phyloP scores from a whole-genome alignment of 768 basidiomycete species.

The Inosperma sp. region DNA sequence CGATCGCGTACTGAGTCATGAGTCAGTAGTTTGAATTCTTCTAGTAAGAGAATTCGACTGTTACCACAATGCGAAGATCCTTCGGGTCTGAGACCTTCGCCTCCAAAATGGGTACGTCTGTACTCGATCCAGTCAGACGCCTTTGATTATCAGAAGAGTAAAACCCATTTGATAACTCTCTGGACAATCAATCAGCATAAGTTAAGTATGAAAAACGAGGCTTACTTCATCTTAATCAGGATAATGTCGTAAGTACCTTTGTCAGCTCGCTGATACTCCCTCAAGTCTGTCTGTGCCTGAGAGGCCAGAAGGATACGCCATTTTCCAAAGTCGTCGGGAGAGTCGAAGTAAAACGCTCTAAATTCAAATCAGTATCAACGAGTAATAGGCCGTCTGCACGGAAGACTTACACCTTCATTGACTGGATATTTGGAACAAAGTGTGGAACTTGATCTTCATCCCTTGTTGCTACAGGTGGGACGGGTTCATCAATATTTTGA shows the following conservation, averaged over 20 bases:
- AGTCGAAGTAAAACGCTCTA: constrained; percentile 52
- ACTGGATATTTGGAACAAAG: no score
- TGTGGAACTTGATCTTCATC: no score
- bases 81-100: constrained; percentile 60
- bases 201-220: not conserved
- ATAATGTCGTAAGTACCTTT: constrained; percentile 42
- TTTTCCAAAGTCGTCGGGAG: constrained; percentile 51
- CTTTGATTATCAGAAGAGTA: constrained; percentile 66
- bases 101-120: constrained; percentile 54
- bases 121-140: constrained; percentile 37
- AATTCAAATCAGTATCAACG: no score
- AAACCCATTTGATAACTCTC: constrained; percentile 60
- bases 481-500: no score
- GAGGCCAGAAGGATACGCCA: constrained; percentile 54
- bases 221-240: constrained; percentile 60
- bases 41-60: constrained; percentile 17
- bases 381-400: no score
- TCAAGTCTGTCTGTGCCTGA: constrained; percentile 42
- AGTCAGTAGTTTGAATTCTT: constrained; percentile 2
- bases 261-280: constrained; percentile 40
- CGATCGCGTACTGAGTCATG: constrained; percentile 39
- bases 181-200: constrained; percentile 21
- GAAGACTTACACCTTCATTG: no score
- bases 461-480: no score
- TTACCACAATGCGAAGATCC: constrained; percentile 47